Base-by-base conservation (phyloP, 441 rosid species). In the Erysimum pusillum region DNA sequence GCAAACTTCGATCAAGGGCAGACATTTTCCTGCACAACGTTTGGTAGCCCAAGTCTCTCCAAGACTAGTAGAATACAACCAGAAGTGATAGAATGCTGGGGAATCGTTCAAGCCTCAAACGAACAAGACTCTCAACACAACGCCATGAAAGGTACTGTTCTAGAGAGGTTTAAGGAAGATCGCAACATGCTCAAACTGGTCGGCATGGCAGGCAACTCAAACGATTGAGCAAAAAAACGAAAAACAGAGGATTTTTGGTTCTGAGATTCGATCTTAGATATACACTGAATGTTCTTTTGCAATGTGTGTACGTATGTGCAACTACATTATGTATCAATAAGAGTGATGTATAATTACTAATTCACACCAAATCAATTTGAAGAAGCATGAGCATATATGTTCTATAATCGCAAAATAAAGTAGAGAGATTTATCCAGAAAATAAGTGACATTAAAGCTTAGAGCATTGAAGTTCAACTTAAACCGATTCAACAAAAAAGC, bases 1-100 rank as follows among this genome's bases (percentile, higher is more conserved):
- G 93, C 92, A 53, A 82, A 85, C 85, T 90, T 92, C 57, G 98
- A 94, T 71, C 78, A 75, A 45, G 98, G 98, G 31, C 92, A 89
- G 45, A 83, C 94, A 18, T 92, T 89, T 75, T 54, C 82, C 25
- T 87, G 92, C 78, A 81, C 97, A 12, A 92, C 97, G 31, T 94
- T 87, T 31, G 91, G 93, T 64, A 94, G 88, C 76, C 98, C 95
- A 9, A 79, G 88, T 77, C 92, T 94, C 57, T 90, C 94, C 11
- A 82, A 78, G 56, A 75, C 86, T 6, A 84, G 57, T 74, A 74
- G 44, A 66, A 84, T 90, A 39, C 67, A 73, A 32, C 97, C 98
- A 15, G 92, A 90, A 63, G 92, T 85, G 14, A 86, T 92, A n/a
- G 98, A 94, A 85, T 92, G 97, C 77, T 94, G 98, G 97, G 95